Percentiles rank a stretch among this genome's conserved stretches.
Evolutionary conservation across 2,329 filamentous ascomycete genomes (phyloP).

Genomic region (Fusarium virguliforme): DNA sequence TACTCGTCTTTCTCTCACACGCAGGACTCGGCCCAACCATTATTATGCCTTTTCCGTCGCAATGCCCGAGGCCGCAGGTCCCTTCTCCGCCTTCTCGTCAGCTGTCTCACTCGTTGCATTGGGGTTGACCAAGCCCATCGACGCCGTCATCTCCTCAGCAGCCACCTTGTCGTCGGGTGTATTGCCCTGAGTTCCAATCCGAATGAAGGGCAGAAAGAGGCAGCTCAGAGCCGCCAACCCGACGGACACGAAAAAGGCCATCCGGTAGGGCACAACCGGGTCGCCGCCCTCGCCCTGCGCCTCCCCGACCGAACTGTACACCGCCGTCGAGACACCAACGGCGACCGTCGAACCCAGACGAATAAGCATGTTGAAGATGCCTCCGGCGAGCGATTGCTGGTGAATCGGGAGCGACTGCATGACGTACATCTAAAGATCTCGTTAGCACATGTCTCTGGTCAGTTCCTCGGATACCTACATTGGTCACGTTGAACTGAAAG

Average conservation of each 20-base stretch:
- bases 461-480: conserved; percentile 63
- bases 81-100: conserved; percentile 6
- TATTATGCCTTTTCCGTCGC: conserved; percentile 11
- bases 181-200: conserved; percentile 44
- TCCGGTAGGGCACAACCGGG: conserved; percentile 30
- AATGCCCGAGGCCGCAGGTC: conserved; percentile 10
- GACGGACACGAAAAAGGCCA: conserved; percentile 45
- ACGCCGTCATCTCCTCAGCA: conserved; percentile 19
- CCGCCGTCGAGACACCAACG: conserved; percentile 74
- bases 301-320: conserved; percentile 66
- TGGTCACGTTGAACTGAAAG: conserved; percentile 79
- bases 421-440: conserved; percentile 74
- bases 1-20: conserved; percentile 3
- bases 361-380: conserved; percentile 78
- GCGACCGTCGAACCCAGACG: conserved; percentile 73
- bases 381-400: conserved; percentile 78
- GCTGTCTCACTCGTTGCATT: conserved; percentile 13
- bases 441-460: conserved; percentile 13
- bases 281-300: conserved; percentile 39
- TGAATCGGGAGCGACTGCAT: conserved; percentile 74
- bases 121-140: conserved; percentile 33
- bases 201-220: conserved; percentile 38
- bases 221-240: conserved; percentile 40
- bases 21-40: background rate
- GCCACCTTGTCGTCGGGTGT: conserved; percentile 27